Conservation (phyloP, 2,329 filamentous ascomycete species). For the Daldinia sp. region DNA sequence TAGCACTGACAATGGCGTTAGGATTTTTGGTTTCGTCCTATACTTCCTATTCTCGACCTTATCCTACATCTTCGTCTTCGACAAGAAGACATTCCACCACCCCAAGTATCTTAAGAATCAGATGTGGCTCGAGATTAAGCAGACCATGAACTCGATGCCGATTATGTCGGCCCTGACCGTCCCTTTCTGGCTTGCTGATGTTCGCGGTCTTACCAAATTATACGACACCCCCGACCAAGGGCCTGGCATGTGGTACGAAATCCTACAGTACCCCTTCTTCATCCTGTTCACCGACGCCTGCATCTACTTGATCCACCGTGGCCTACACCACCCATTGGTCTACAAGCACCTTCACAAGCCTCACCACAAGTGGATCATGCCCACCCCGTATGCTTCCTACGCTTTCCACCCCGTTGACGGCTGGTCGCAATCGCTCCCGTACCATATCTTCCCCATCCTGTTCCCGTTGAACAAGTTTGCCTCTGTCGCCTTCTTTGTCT, state of each 20-base stretch:
- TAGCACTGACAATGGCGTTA: conserved; percentile 49
- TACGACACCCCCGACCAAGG: conserved; percentile 83
- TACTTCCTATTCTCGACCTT: conserved; percentile 87
- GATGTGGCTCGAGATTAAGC: conserved; percentile 82
- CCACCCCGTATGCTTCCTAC: conserved; percentile 88
- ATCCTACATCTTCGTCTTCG: conserved; percentile 89
- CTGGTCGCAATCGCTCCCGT: conserved; percentile 86
- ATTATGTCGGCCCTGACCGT: conserved; percentile 83
- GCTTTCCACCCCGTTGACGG: conserved; percentile 96
- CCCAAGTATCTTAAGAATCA: conserved; percentile 97
- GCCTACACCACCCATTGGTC: conserved; percentile 73
- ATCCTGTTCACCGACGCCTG: conserved; percentile 78
- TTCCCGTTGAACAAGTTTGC: conserved; percentile 93
- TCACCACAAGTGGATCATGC: conserved; percentile 99
- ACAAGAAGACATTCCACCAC: conserved; percentile 87
- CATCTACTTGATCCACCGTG: conserved; percentile 84
- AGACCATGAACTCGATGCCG: conserved; percentile 80
- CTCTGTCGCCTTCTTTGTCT: conserved; percentile 85
- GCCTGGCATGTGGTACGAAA: conserved; percentile 80
- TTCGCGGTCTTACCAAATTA: conserved; percentile 84
- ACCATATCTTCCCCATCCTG: conserved; percentile 91
- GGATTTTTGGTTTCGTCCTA: conserved; percentile 83
- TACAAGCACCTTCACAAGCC: conserved; percentile 96
- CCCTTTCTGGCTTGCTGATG: conserved; percentile 82
- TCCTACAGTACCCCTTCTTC: conserved; percentile 84